Evolutionary conservation across 2,329 filamentous ascomycete genomes (phyloP).

Genomic region (Aspergillus quadricinctus): DNA sequence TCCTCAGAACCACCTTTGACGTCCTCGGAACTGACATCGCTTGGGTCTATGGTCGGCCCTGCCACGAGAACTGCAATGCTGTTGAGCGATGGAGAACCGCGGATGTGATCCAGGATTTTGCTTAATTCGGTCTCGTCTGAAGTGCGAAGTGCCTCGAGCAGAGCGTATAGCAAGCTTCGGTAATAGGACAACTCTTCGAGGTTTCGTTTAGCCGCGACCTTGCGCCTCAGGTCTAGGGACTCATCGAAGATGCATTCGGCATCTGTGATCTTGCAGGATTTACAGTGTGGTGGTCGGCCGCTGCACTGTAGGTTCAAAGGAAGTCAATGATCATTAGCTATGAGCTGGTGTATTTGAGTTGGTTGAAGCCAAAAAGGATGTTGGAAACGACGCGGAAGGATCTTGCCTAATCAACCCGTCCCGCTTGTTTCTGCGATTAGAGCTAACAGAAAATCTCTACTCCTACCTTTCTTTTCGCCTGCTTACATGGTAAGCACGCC

Average conservation of each 20-base stretch:
- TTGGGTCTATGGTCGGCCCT: constrained; percentile 11
- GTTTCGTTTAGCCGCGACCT: constrained; percentile 33
- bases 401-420: too few species aligned
- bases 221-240: constrained; percentile 33
- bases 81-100: constrained; percentile 21
- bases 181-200: constrained; percentile 32
- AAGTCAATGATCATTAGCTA: constrained; percentile 4
- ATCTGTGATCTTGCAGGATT: constrained; percentile 27
- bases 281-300: constrained; percentile 32
- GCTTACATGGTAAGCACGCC: constrained; percentile 32
- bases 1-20: constrained; percentile 5
- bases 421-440: not conserved
- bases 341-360: not conserved
- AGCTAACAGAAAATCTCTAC: too few species aligned
- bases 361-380: not conserved
- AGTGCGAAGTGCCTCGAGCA: constrained; percentile 27
- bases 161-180: constrained; percentile 26
- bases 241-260: constrained; percentile 34
- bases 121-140: constrained; percentile 20
- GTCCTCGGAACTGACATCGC: constrained; percentile 15
- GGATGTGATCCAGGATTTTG: constrained; percentile 26
- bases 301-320: constrained; percentile 26
- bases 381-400: not conserved
- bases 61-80: constrained; percentile 24
- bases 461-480: constrained; percentile 34